These are phyloP conservation scores for Helenozyma baotianmanensis DNA, from an alignment of 805 yeast genomes.

Conservation along the genomic window DNA sequence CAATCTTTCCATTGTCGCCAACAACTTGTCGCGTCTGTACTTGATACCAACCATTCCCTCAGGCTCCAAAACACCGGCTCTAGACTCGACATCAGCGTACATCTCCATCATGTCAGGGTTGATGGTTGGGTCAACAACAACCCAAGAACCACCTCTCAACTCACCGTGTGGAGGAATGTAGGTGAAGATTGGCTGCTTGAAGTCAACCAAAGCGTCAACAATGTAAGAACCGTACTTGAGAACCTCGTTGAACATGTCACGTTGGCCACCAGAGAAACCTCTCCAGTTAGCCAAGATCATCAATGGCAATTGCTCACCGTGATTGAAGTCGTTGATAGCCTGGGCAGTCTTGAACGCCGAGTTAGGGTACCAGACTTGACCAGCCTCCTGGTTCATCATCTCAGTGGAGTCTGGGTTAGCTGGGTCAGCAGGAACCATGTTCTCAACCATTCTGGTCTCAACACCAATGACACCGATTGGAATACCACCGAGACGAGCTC, in stretches of 20 bases:
- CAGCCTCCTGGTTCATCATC: slow-evolving; percentile 85
- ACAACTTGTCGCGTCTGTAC: slow-evolving; percentile 87
- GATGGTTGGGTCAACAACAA: slow-evolving; percentile 97
- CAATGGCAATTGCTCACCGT: slow-evolving; percentile 96
- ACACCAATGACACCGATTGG: slow-evolving; percentile 98
- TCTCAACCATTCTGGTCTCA: slow-evolving; percentile 86
- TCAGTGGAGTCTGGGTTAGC: slow-evolving; percentile 96
- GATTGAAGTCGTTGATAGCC: slow-evolving; percentile 94
- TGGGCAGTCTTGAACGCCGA: slow-evolving; percentile 99
- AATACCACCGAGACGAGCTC: slow-evolving; percentile 98
- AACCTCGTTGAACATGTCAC: slow-evolving; percentile 98
- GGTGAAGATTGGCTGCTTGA: slow-evolving; percentile 93
- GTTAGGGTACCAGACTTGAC: slow-evolving; percentile 99
- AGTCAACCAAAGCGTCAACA: slow-evolving; percentile 94
- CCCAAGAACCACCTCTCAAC: slow-evolving; percentile 99
- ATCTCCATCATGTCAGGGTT: slow-evolving; percentile 97
- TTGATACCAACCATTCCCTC: slow-evolving; percentile 99
- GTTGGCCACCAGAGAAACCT: slow-evolving; percentile 99
- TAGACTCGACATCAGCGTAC: slow-evolving; percentile 93
- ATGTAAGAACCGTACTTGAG: slow-evolving; percentile 95
- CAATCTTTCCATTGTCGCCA: slow-evolving; percentile 87
- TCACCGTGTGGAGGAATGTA: slow-evolving; percentile 99
- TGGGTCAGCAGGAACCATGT: slow-evolving; percentile 94
- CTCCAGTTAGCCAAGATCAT: slow-evolving; percentile 99
- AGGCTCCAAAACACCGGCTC: slow-evolving; percentile 98